These are phyloP conservation scores for Hondaea fermentalgiana DNA, from an alignment of 108 stramenopile species.

Conservation along the genomic window DNA sequence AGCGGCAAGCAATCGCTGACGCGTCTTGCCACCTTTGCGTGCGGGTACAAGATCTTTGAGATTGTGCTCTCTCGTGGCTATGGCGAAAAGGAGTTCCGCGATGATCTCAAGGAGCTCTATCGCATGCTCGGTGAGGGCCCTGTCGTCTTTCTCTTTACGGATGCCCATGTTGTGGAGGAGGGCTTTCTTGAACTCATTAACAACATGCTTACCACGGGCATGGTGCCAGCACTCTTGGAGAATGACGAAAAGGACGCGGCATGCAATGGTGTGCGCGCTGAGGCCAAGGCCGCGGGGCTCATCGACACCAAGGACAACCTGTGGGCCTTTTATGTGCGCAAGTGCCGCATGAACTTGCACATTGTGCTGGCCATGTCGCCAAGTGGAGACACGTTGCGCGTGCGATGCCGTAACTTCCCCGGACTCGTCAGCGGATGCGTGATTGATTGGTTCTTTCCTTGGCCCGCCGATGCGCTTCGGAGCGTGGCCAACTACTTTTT, in stretches of 20 bases:
- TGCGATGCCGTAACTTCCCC: constrained; percentile 62
- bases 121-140: constrained; percentile 35
- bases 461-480: constrained; percentile 57
- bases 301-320: constrained; percentile 49
- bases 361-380: constrained; percentile 63
- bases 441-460: constrained; percentile 67
- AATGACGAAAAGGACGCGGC: constrained; percentile 42
- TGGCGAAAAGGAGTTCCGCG: constrained; percentile 55
- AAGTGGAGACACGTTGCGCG: constrained; percentile 54
- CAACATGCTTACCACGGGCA: constrained; percentile 65
- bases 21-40: constrained; percentile 49
- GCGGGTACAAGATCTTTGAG: constrained; percentile 54
- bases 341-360: constrained; percentile 57
- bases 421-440: constrained; percentile 56
- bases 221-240: constrained; percentile 58
- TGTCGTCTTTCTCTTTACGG: constrained; percentile 63
- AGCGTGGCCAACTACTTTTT: constrained; percentile 56
- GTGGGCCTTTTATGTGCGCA: constrained; percentile 53
- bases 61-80: constrained; percentile 54
- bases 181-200: constrained; percentile 65
- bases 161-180: constrained; percentile 64
- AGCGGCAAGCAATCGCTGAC: constrained; percentile 59
- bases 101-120: constrained; percentile 57
- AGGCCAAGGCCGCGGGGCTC: constrained; percentile 46
- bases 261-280: constrained; percentile 36